Base-by-base conservation (phyloP, 352 stramenopile species). In the Pseudoperonospora humuli region DNA sequence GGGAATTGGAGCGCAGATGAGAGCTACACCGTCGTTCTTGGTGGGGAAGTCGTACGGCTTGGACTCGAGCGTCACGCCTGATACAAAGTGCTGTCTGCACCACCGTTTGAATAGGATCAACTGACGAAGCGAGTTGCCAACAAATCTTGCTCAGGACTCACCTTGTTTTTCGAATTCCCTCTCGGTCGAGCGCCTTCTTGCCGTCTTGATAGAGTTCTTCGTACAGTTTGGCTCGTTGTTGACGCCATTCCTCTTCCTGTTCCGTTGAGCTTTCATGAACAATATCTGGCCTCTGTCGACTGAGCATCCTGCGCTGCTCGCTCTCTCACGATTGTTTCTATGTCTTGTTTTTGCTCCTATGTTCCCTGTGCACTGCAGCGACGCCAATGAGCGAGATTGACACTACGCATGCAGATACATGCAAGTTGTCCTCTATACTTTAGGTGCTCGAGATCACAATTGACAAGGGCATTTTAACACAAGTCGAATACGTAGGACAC, bases 1-100 rank as follows among this genome's bases (percentile, higher is more conserved):
- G 1, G 70, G 68, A 10, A 82, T 64, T 33, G 63, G 61, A 0
- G 64, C 74, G 15, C 61, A 75, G 18, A 84, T 70, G 4, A 86
- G 56, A 1, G 52, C 61, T 2, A 86, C 66, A 2, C 50, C 54
- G 36, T 86, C 70, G 20, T 60, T 61, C 11, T 72, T 57, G 2
- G 15, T 67, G 0, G 61, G 55, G 18, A 86, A 61, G n/a, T 45
- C 36, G 46, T 82, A 84, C 24, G 61, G 58, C 59, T 75, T 74
- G 21, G 66, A 67, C 17, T 55, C 42, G 34, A 82, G 71, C 26
- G 64, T 61, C 26, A 4, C 18, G 6, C 68, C 70, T 2, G 48
- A 18, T 8, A 39, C 61, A 34, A 74, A 77, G 18, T 64, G 47
- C 48, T 66, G 19, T 35, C 66, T 75, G 13, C 9, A 53, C 32